Conservation (phyloP, 176 grass and related monocot species). For the Musa beccarii region DNA sequence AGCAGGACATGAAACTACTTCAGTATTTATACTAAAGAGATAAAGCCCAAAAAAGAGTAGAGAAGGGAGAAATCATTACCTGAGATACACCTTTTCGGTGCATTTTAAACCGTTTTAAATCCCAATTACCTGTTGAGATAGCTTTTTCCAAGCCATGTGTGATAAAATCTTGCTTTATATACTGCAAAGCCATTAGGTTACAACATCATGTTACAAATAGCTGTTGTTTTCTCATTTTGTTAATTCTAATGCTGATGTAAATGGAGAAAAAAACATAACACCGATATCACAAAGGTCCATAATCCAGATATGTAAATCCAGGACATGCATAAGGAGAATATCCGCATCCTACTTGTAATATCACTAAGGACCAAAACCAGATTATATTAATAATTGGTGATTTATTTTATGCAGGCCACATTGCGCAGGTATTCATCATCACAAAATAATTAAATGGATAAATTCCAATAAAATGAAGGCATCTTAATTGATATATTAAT, state of each 20-base stretch:
- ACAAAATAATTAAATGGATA: too few relatives aligned
- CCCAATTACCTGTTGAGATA: slow-evolving; percentile 96
- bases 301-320: too few relatives aligned
- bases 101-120: slow-evolving; percentile 91
- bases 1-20: slow-evolving; percentile 3
- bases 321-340: too few relatives aligned
- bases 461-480: too few relatives aligned
- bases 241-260: background rate
- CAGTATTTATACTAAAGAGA: background rate
- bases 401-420: too few relatives aligned
- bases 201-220: background rate
- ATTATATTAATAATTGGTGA: too few relatives aligned
- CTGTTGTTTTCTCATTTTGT: background rate
- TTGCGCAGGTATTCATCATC: too few relatives aligned
- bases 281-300: background rate
- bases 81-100: slow-evolving; percentile 94
- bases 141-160: slow-evolving; percentile 70
- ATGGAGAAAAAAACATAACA: background rate
- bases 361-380: too few relatives aligned
- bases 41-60: background rate
- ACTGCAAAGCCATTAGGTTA: slow-evolving; percentile 9
- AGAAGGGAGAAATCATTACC: slow-evolving; percentile 36
- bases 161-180: slow-evolving; percentile 32
- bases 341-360: too few relatives aligned
- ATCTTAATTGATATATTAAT: too few relatives aligned